A percentile compares a stretch with the other conserved stretches of the same genome.
These are phyloP conservation scores for Trypanosoma scelopori DNA, from an alignment of 208 protist species.

Conservation along the genomic window DNA sequence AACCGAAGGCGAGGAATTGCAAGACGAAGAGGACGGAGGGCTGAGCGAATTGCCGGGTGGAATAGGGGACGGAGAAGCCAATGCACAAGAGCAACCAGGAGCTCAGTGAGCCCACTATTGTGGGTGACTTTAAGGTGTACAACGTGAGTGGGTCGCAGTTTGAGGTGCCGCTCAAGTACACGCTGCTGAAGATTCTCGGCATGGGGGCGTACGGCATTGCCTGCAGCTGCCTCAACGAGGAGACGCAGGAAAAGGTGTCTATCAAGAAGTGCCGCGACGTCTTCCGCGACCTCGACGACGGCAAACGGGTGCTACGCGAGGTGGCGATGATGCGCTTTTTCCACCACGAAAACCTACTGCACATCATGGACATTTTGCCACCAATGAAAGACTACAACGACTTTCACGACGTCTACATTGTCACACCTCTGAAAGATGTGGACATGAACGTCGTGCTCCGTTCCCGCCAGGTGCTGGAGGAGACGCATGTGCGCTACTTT, in stretches of 20 bases:
- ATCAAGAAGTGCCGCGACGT: constrained; percentile 91
- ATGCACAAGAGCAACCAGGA: constrained; percentile 91
- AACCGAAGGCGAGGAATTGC: too few relatives aligned
- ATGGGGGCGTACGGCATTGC: constrained; percentile 97
- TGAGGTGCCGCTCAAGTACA: constrained; percentile 80
- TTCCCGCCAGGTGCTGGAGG: constrained; percentile 90
- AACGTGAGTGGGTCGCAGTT: constrained; percentile 80
- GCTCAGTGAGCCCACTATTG: constrained; percentile 72
- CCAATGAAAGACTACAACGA: constrained; percentile 87
- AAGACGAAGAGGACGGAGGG: too few relatives aligned
- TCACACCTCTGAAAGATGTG: constrained; percentile 96
- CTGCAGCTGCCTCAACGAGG: constrained; percentile 86
- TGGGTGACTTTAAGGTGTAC: constrained; percentile 87
- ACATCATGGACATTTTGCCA: constrained; percentile 93
- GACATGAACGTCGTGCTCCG: constrained; percentile 95
- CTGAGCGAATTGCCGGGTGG: too few relatives aligned
- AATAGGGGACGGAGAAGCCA: background rate
- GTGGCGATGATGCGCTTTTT: constrained; percentile 93
- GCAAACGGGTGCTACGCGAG: constrained; percentile 91
- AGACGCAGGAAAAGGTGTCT: constrained; percentile 83
- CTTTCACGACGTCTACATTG: constrained; percentile 95
- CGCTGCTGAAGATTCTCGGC: constrained; percentile 88
- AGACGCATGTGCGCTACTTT: constrained; percentile 85
- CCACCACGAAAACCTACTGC: constrained; percentile 91
- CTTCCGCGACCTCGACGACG: constrained; percentile 90